A percentile compares a stretch with the other conserved stretches of the same genome.
phyloP scores from a whole-genome alignment of 306 rosid species.

The Cucumis hystrix region DNA sequence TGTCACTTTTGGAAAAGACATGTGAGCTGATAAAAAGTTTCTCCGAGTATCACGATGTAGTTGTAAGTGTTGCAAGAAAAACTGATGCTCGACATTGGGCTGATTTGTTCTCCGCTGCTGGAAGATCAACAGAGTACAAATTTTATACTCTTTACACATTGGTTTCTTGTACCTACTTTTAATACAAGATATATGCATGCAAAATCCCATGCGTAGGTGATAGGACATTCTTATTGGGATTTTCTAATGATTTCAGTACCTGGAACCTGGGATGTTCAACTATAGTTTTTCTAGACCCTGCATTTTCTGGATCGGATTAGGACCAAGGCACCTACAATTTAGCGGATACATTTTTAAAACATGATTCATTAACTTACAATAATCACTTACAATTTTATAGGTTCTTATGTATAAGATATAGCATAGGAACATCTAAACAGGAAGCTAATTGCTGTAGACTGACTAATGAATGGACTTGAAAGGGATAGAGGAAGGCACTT shows the following conservation, averaged over 20 bases:
- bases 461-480: background rate
- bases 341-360: background rate
- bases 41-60: slow-evolving; percentile 87
- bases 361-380: background rate
- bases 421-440: background rate
- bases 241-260: background rate
- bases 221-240: background rate
- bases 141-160: slow-evolving; percentile 3
- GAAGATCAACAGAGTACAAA: slow-evolving; percentile 85
- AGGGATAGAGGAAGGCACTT: background rate
- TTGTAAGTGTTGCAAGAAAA: slow-evolving; percentile 97
- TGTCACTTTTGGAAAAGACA: slow-evolving; percentile 83
- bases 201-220: background rate
- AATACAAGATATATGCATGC: background rate
- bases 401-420: background rate
- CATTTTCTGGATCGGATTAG: background rate
- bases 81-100: slow-evolving; percentile 99
- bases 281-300: background rate
- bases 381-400: background rate
- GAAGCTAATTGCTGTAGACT: background rate
- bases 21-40: slow-evolving; percentile 82
- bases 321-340: background rate
- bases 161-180: slow-evolving; percentile 5
- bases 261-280: background rate
- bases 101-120: slow-evolving; percentile 88